Evolutionary conservation across 371 early-diverging fungal species (phyloP).

Genomic region (Lichtheimia hyalospora): DNA sequence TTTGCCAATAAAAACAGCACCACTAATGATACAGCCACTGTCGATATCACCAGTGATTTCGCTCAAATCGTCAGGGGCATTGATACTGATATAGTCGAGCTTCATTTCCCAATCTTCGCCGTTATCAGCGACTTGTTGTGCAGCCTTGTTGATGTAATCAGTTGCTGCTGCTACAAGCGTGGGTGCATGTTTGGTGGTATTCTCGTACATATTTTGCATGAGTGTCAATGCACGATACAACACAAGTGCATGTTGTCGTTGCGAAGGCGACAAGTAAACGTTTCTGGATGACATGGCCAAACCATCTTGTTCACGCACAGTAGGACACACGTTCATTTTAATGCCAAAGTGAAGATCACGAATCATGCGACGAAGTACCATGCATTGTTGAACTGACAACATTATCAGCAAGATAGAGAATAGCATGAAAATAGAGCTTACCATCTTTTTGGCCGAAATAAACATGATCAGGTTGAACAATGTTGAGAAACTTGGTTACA

Average conservation of each 20-base stretch:
- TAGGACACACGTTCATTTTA: slow-evolving; percentile 75
- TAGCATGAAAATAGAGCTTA: slow-evolving; percentile 12
- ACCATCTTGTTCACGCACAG: slow-evolving; percentile 81
- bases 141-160: slow-evolving; percentile 38
- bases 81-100: slow-evolving; percentile 87
- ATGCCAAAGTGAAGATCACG: slow-evolving; percentile 83
- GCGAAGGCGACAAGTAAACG: slow-evolving; percentile 73
- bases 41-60: slow-evolving; percentile 24
- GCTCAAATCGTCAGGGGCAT: slow-evolving; percentile 65
- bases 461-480: slow-evolving; percentile 80
- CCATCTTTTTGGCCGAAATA: slow-evolving; percentile 97
- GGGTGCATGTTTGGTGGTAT: slow-evolving; percentile 49
- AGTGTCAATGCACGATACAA: slow-evolving; percentile 72
- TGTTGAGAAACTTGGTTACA: slow-evolving; percentile 91
- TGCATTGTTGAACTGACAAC: slow-evolving; percentile 82
- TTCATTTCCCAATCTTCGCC: slow-evolving; percentile 40
- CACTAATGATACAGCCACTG: slow-evolving; percentile 76
- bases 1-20: slow-evolving; percentile 87
- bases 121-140: slow-evolving; percentile 28
- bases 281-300: slow-evolving; percentile 93
- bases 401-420: background rate
- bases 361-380: slow-evolving; percentile 80
- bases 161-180: slow-evolving; percentile 50
- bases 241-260: slow-evolving; percentile 74
- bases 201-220: slow-evolving; percentile 51